These are phyloP conservation scores for Ramaria sp. DNA, from an alignment of 768 basidiomycete genomes.

Conservation along the genomic window DNA sequence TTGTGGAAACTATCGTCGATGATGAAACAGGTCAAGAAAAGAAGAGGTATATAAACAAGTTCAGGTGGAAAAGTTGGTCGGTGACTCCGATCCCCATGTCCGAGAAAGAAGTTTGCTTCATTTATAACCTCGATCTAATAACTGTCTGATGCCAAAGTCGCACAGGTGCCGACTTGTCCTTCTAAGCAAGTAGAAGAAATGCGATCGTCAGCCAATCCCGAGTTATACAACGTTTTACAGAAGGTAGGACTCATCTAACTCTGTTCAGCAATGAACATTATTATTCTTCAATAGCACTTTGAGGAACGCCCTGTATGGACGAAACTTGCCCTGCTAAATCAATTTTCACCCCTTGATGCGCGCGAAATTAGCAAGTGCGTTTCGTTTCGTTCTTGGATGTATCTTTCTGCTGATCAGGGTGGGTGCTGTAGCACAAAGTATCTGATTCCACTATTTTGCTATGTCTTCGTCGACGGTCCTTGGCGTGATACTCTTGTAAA, in stretches of 20 bases:
- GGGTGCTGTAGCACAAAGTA: conserved; percentile 53
- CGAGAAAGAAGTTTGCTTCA: conserved; percentile 40
- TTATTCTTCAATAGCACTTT: conserved; percentile 45
- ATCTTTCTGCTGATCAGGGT: not conserved
- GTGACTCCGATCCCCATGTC: conserved; percentile 50
- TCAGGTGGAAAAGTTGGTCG: conserved; percentile 81
- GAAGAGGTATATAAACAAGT: conserved; percentile 73
- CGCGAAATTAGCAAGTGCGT: conserved; percentile 68
- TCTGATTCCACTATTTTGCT: conserved; percentile 70
- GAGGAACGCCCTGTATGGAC: conserved; percentile 80
- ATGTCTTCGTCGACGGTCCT: conserved; percentile 88
- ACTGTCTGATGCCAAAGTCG: conserved; percentile 6
- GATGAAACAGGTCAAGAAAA: conserved; percentile 74
- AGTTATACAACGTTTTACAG: conserved; percentile 42
- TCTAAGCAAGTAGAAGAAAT: conserved; percentile 50
- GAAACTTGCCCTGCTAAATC: conserved; percentile 74
- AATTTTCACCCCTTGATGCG: conserved; percentile 56
- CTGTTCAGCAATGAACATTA: not conserved
- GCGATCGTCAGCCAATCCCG: conserved; percentile 41
- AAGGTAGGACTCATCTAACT: conserved; percentile 29
- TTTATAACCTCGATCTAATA: not conserved
- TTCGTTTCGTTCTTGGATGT: not conserved
- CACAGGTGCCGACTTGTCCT: conserved; percentile 54
- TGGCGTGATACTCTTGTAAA: conserved; percentile 85
- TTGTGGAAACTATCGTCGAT: conserved; percentile 52